Conservation (phyloP, 768 basidiomycete genomes). For the Tricholoma sp. region DNA sequence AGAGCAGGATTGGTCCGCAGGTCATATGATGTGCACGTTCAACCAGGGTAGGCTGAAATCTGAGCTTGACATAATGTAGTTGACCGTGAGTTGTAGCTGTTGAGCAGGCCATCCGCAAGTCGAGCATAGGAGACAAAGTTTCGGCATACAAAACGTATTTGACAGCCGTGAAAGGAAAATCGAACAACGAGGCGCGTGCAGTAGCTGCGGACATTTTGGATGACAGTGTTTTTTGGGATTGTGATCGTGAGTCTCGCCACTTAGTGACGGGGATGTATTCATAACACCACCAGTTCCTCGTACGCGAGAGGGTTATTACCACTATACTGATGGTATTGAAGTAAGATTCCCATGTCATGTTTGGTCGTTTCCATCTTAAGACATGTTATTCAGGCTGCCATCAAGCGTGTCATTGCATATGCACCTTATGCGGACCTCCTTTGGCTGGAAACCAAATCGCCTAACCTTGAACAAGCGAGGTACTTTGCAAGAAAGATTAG, state of each 20-base stretch:
- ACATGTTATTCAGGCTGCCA: constrained; percentile 48
- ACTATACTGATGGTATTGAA: constrained; percentile 76
- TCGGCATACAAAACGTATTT: constrained; percentile 56
- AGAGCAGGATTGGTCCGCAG: constrained; percentile 70
- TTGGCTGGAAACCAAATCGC: constrained; percentile 92
- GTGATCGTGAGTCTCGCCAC: constrained; percentile 59
- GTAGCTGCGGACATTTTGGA: constrained; percentile 75
- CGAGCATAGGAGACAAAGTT: constrained; percentile 46
- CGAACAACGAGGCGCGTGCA: constrained; percentile 65
- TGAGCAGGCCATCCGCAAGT: constrained; percentile 48
- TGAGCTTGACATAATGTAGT: not conserved
- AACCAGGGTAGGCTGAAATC: constrained; percentile 60
- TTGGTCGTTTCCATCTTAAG: not conserved
- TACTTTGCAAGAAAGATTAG: constrained; percentile 74
- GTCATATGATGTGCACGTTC: constrained; percentile 73
- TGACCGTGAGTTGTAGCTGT: constrained; percentile 40
- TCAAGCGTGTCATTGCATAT: constrained; percentile 74
- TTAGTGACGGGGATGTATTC: not conserved
- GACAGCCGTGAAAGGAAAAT: constrained; percentile 53
- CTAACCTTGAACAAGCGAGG: constrained; percentile 74
- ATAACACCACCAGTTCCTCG: constrained; percentile 54
- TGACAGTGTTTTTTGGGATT: constrained; percentile 76
- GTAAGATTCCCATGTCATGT: constrained; percentile 23
- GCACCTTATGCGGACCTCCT: constrained; percentile 86
- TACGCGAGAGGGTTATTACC: constrained; percentile 89